Percentiles rank a stretch among this genome's conserved stretches.
phyloP scores from a whole-genome alignment of 1,139 yeast species.

The Nakaseomyces uthaithaninus region DNA sequence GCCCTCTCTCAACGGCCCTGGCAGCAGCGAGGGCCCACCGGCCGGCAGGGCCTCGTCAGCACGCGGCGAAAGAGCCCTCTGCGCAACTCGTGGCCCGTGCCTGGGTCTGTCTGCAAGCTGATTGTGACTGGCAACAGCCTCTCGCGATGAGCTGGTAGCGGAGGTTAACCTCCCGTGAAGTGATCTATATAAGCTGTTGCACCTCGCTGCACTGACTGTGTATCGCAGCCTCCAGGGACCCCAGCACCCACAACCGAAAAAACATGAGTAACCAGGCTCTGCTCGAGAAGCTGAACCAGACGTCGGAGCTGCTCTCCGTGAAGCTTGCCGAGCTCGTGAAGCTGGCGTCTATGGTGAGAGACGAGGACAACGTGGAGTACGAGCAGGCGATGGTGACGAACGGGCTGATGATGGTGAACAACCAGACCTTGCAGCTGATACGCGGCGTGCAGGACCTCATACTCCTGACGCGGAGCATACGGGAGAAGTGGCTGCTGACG shows the following conservation, averaged over 20 bases:
- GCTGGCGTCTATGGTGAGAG: constrained; percentile 22
- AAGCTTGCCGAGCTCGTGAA: constrained; percentile 27
- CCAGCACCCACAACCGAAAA: neutral
- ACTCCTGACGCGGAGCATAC: constrained; percentile 27
- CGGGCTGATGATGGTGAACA: constrained; percentile 27
- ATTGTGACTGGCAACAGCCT: no score
- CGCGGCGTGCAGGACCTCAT: constrained; percentile 31
- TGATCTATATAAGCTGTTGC: no score
- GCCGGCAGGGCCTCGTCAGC: no score
- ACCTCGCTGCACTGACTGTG: neutral
- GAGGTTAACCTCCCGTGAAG: no score
- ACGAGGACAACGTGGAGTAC: constrained; percentile 16
- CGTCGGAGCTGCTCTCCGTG: constrained; percentile 25
- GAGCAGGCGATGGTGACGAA: constrained; percentile 25
- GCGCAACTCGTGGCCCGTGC: no score
- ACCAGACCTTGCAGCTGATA: constrained; percentile 29
- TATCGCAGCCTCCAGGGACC: no score
- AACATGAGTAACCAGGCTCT: constrained; percentile 29
- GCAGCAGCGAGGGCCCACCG: no score
- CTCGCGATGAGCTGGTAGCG: no score
- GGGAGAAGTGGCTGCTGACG: constrained; percentile 31
- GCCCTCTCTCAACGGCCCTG: no score
- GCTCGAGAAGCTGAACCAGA: constrained; percentile 28
- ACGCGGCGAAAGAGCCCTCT: no score
- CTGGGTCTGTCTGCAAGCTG: no score